Evolutionary conservation across 2,329 filamentous ascomycete genomes (phyloP).

Genomic region (Penicillium concentricum): DNA sequence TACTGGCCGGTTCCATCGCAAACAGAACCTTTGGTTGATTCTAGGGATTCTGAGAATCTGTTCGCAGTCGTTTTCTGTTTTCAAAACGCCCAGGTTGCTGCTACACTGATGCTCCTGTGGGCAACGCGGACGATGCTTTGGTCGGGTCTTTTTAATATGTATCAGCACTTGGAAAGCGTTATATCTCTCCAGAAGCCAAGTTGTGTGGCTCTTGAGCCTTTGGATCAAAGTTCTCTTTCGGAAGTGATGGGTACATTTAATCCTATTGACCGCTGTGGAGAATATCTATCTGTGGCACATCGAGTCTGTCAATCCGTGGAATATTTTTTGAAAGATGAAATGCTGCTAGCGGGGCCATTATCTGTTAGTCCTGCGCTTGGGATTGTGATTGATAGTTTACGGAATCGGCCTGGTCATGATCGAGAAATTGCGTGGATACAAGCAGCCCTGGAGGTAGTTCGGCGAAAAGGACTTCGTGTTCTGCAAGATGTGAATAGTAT

Average conservation of each 20-base stretch:
- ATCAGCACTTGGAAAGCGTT: constrained; percentile 21
- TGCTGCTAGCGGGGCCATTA: constrained; percentile 14
- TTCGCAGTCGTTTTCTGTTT: constrained; percentile 36
- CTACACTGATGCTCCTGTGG: constrained; percentile 35
- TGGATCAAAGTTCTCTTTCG: background rate
- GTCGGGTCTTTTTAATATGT: constrained; percentile 34
- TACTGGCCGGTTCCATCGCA: background rate
- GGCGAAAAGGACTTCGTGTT: constrained; percentile 2
- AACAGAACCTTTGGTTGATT: background rate
- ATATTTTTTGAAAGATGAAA: constrained; percentile 30
- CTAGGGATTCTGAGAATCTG: background rate
- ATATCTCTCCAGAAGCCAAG: background rate
- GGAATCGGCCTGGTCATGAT: background rate
- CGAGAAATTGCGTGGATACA: constrained; percentile 5
- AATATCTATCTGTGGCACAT: constrained; percentile 27
- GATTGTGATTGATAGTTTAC: constrained; percentile 6
- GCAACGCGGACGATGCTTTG: constrained; percentile 33
- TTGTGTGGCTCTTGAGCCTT: background rate
- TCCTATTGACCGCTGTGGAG: constrained; percentile 24
- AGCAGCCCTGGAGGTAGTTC: background rate
- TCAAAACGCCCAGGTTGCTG: constrained; percentile 18
- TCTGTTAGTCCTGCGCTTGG: constrained; percentile 10
- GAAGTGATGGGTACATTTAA: constrained; percentile 10
- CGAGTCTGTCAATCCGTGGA: constrained; percentile 38
- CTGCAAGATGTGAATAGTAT: background rate